Evolutionary conservation across 305 asterid genomes (phyloP).

Genomic region (Fraxinus xanthoxyloides): DNA sequence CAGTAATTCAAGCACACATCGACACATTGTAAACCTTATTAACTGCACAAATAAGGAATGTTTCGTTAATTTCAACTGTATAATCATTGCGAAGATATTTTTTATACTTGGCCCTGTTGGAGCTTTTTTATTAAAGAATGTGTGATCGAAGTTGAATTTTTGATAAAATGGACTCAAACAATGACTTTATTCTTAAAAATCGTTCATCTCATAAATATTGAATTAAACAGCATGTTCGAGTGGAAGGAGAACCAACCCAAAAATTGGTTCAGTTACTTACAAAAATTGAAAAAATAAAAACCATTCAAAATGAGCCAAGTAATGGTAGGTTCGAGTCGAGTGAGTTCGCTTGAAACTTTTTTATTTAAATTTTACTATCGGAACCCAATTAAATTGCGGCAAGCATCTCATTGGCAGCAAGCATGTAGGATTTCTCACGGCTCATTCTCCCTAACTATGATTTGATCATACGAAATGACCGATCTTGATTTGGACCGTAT

Average conservation of each 20-base stretch:
- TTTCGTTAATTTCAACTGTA: not conserved
- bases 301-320: not conserved
- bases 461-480: not conserved
- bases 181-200: not conserved
- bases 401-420: too few species aligned
- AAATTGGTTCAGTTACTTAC: too few species aligned
- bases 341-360: not conserved
- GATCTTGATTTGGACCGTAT: not conserved
- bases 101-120: not conserved
- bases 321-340: not conserved
- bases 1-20: not conserved
- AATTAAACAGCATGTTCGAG: not conserved
- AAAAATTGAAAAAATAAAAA: too few species aligned
- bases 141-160: too few species aligned
- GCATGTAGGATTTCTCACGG: too few species aligned
- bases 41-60: not conserved
- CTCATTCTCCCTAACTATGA: not conserved
- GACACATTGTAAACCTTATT: not conserved
- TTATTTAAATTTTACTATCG: too few species aligned
- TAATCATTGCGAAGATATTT: not conserved
- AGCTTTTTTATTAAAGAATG: too few species aligned
- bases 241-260: not conserved
- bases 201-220: not conserved
- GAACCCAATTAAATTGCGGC: too few species aligned
- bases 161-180: too few species aligned